Conservation (phyloP, 192 early-diverging fungal species). For the Coemansia sp. region DNA sequence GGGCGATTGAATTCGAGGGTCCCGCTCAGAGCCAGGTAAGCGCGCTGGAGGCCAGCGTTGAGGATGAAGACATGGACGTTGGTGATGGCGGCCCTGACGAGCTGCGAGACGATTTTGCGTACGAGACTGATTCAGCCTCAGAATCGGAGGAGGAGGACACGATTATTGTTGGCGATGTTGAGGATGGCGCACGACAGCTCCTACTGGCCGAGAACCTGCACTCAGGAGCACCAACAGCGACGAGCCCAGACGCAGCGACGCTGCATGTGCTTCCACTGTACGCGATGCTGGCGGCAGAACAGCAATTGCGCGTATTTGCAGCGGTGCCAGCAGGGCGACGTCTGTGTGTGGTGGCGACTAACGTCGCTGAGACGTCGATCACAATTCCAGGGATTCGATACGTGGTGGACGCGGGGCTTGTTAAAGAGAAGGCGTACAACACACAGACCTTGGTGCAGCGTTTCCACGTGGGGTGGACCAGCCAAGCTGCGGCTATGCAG, state of each 20-base stretch:
- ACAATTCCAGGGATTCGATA: slow-evolving; percentile 95
- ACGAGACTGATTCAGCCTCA: slow-evolving; percentile 51
- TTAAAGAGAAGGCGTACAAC: slow-evolving; percentile 86
- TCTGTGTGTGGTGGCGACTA: slow-evolving; percentile 93
- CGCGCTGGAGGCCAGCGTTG: slow-evolving; percentile 48
- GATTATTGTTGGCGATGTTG: slow-evolving; percentile 56
- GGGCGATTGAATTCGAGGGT: slow-evolving; percentile 19
- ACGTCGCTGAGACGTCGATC: slow-evolving; percentile 98
- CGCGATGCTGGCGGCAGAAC: slow-evolving; percentile 85
- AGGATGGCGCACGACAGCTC: slow-evolving; percentile 60
- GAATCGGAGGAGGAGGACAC: slow-evolving; percentile 65
- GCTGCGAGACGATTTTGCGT: slow-evolving; percentile 52
- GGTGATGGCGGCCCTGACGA: slow-evolving; percentile 53
- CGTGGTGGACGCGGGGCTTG: slow-evolving; percentile 94
- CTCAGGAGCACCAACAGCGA: slow-evolving; percentile 19
- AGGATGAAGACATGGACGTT: slow-evolving; percentile 57
- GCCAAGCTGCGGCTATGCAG: slow-evolving; percentile 90
- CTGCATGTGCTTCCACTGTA: slow-evolving; percentile 96
- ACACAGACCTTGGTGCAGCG: slow-evolving; percentile 83
- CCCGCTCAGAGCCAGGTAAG: slow-evolving; percentile 32
- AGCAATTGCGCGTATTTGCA: slow-evolving; percentile 91
- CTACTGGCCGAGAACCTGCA: slow-evolving; percentile 48
- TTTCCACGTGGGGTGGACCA: slow-evolving; percentile 90
- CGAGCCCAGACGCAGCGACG: slow-evolving; percentile 30
- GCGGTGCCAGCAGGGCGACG: slow-evolving; percentile 82